A percentile compares a stretch with the other conserved stretches of the same genome.
Evolutionary conservation across 2,329 filamentous ascomycete species (phyloP).

Genomic region (Fonsecaea pedrosoi): DNA sequence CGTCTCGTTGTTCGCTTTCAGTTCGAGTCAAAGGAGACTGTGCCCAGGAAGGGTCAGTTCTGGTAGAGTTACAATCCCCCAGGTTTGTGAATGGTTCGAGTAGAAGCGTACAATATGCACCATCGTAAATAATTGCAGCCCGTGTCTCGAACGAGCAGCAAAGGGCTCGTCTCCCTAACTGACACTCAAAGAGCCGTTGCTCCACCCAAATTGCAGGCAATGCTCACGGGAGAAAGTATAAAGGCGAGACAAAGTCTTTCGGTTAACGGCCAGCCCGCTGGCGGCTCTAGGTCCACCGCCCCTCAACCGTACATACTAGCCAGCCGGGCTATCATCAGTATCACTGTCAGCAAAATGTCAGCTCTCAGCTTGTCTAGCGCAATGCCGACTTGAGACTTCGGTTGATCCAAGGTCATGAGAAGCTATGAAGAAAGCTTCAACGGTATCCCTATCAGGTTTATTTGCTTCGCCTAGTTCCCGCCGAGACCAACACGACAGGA

Average conservation of each 20-base stretch:
- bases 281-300: not conserved
- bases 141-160: not conserved
- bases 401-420: not conserved
- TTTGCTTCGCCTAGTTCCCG: no score
- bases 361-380: not conserved
- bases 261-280: not conserved
- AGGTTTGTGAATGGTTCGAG: not conserved
- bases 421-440: not conserved
- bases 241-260: constrained; percentile 1
- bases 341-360: not conserved
- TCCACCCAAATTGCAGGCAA: not conserved
- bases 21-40: not conserved
- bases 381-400: not conserved
- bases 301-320: not conserved
- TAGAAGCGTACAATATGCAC: not conserved
- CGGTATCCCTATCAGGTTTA: no score
- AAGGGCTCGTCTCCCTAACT: not conserved
- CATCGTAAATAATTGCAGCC: not conserved
- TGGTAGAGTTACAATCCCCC: not conserved
- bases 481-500: no score
- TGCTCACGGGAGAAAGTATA: not conserved
- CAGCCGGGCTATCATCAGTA: not conserved
- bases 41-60: not conserved
- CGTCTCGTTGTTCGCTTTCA: not conserved
- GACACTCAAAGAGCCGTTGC: not conserved